Evolutionary conservation across 257 asterid genomes (phyloP), one percentile per base, ranked within the genome.

Genomic region (Mentha longifolia): DNA sequence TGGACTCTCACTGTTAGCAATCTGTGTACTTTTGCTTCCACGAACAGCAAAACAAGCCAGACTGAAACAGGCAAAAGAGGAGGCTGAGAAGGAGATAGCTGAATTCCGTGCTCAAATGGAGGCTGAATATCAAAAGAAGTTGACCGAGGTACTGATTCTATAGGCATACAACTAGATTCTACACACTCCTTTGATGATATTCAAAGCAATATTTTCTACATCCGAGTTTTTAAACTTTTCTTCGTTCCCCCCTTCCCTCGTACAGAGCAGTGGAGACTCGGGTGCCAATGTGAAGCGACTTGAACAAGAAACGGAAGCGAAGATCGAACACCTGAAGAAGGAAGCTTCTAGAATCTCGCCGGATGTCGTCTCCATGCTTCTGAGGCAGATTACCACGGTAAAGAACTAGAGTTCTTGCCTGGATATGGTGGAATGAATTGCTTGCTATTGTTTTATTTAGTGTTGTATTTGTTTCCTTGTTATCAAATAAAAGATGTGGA

Each of bases 241-340:
- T 46, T 57, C 67, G 28, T 35, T 19, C 25, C 20, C 9, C 9
- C 60, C 63, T 35, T 19, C 28, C 17, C 11, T n/a, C 47, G 13
- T 58, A 70, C 83, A 86, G 92, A 84, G 82, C 37, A 86, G 87
- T 47, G 92, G 92, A 71, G 87, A 86, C 81, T 81, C 92, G 7
- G 97, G 97, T 73, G 95, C 96, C 71, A 93, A 89, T 67, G 97
- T 89, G 74, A 94, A 91, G 82, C 97, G 97, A 54, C 97, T 94
- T 55, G 99, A 89, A 59, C 72, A 46, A 68, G 99, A 94, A 79
- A 94, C 97, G 0, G 85, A 71, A 0, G 88, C 52, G 28, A 94
- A 94, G 82, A 91, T 94, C 71, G 43, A 71, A 22, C 85, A 94
- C 75, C 83, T 94, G 55, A 94, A 88, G 82, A 62, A 76, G 5